Percentiles rank a stretch among this genome's conserved stretches.
phyloP scores from a whole-genome alignment of 208 protist species.

The Acanthamoeba royreba region DNA sequence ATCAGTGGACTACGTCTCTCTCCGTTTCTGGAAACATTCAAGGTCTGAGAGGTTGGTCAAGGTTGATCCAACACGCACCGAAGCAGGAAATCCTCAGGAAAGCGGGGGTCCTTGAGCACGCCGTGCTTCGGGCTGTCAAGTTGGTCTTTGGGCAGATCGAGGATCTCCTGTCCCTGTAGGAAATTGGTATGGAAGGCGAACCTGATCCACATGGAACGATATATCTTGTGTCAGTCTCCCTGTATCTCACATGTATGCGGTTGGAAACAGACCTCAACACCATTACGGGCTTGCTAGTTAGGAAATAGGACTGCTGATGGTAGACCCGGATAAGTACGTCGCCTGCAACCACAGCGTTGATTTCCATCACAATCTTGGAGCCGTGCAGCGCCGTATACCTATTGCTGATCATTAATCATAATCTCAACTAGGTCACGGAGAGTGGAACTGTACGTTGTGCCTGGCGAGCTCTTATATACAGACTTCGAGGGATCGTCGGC shows the following conservation, averaged over 20 bases:
- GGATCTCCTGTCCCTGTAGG: neutral
- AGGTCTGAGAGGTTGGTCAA: too few species aligned
- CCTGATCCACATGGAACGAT: neutral
- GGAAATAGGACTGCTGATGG: neutral
- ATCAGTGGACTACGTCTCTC: too few species aligned
- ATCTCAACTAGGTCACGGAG: neutral
- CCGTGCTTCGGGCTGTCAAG: conserved; percentile 8
- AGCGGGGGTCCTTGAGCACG: neutral
- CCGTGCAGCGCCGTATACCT: conserved; percentile 6
- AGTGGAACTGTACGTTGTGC: neutral
- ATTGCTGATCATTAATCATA: neutral
- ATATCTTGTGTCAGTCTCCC: neutral
- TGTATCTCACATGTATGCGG: too few species aligned
- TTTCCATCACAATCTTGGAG: neutral
- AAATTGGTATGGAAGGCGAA: neutral
- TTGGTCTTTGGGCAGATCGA: neutral
- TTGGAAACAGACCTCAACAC: neutral
- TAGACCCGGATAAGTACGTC: neutral
- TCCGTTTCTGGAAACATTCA: too few species aligned
- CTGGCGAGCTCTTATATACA: neutral
- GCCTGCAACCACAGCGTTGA: neutral
- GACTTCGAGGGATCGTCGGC: neutral
- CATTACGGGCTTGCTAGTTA: neutral
- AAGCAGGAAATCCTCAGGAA: neutral
- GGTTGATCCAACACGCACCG: neutral